These are phyloP conservation scores for Porcisia hertigi DNA, from an alignment of 208 protist genomes.

Conservation along the genomic window DNA sequence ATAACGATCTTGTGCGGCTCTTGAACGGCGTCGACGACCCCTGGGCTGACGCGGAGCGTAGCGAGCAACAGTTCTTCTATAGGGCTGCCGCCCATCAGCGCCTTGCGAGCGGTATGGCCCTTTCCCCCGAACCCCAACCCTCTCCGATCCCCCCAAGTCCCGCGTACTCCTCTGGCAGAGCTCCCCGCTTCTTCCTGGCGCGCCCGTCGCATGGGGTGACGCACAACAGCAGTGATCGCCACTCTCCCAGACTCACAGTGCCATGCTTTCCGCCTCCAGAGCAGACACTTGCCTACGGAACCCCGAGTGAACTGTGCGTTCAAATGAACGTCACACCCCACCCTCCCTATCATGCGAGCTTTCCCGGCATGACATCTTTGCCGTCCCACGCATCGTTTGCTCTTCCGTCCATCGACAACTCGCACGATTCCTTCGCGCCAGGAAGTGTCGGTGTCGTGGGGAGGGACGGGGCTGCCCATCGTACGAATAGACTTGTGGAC, in stretches of 20 bases:
- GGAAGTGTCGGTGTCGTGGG: not conserved
- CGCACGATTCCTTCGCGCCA: not conserved
- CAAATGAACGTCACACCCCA: not conserved
- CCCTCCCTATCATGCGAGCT: not conserved
- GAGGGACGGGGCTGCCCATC: not conserved
- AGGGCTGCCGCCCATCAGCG: slow-evolving; percentile 14
- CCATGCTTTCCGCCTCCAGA: not conserved
- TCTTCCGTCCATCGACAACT: not conserved
- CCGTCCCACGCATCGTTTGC: not conserved
- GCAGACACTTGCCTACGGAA: not conserved
- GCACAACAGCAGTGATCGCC: not conserved
- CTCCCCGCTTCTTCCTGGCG: not conserved
- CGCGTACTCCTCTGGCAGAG: not conserved
- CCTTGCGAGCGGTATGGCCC: slow-evolving; percentile 9
- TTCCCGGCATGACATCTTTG: not conserved
- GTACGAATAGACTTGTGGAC: not conserved
- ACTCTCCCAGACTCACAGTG: not conserved
- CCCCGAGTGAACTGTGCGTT: not conserved
- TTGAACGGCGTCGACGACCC: slow-evolving; percentile 18
- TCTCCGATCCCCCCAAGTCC: not conserved
- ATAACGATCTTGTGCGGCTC: slow-evolving; percentile 38
- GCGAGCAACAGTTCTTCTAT: slow-evolving; percentile 26
- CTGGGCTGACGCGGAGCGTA: slow-evolving; percentile 34
- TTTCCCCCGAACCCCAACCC: not conserved
- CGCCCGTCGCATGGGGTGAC: not conserved